These are phyloP conservation scores for Apophysomyces elegans DNA, from an alignment of 371 early-diverging fungal genomes.

Conservation along the genomic window DNA sequence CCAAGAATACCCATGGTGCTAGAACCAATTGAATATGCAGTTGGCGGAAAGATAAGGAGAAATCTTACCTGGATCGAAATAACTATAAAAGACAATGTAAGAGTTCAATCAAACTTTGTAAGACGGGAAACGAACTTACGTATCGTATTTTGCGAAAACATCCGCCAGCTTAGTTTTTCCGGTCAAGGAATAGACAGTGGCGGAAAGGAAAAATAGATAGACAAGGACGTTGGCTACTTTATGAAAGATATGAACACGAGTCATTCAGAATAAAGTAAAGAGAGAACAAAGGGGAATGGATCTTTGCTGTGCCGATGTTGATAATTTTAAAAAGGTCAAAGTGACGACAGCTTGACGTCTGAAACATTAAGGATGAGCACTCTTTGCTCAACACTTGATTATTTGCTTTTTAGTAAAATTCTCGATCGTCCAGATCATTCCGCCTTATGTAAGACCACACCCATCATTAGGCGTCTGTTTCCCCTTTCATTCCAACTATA, in stretches of 20 bases:
- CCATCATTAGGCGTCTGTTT: neutral
- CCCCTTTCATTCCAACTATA: neutral
- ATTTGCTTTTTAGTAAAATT: no score
- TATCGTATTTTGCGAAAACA: conserved; percentile 15
- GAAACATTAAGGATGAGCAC: neutral
- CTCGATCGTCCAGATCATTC: neutral
- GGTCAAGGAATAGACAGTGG: conserved; percentile 53
- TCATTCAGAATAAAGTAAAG: conserved; percentile 26
- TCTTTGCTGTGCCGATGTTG: neutral
- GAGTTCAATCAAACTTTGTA: neutral
- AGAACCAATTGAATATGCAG: neutral
- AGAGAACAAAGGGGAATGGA: conserved; percentile 13
- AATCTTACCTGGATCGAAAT: conserved; percentile 6
- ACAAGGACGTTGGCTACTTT: conserved; percentile 71
- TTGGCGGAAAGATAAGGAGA: neutral
- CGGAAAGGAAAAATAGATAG: conserved; percentile 68
- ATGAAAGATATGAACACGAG: conserved; percentile 46
- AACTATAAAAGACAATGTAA: neutral
- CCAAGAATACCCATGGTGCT: conserved; percentile 55
- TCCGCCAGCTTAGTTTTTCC: conserved; percentile 11
- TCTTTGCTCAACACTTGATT: neutral
- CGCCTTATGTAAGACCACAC: neutral
- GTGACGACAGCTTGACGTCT: conserved; percentile 8
- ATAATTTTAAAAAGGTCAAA: neutral
- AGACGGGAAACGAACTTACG: conserved; percentile 10